Percentiles rank a stretch among this genome's conserved stretches.
phyloP scores from a whole-genome alignment of 495 filamentous ascomycete species.

The Aspergillus egyptiacus region DNA sequence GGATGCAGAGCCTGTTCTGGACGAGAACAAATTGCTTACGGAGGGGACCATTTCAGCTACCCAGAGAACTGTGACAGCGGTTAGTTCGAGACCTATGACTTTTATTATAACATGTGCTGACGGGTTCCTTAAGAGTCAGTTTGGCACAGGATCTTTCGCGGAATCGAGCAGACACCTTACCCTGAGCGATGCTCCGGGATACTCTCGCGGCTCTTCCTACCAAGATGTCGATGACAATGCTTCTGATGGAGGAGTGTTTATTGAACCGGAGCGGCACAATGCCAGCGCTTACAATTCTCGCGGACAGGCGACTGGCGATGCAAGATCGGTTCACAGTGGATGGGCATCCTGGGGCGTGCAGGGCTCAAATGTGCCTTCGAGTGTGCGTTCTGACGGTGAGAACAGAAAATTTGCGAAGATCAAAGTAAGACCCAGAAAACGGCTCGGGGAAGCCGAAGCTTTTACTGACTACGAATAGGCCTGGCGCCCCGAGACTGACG shows the following conservation, averaged over 20 bases:
- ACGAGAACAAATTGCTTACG: slow-evolving; percentile 16
- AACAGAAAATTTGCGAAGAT: slow-evolving; percentile 18
- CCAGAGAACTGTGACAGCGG: not conserved
- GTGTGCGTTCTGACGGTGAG: not conserved
- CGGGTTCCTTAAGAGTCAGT: slow-evolving; percentile 5
- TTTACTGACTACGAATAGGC: slow-evolving; percentile 10
- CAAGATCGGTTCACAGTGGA: slow-evolving; percentile 9
- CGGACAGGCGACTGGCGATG: slow-evolving; percentile 7
- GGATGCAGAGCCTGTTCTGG: slow-evolving; percentile 20
- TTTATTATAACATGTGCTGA: not conserved
- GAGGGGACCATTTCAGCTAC: slow-evolving; percentile 9
- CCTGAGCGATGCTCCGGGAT: not conserved
- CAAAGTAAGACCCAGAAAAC: slow-evolving; percentile 4
- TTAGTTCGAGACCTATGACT: not conserved
- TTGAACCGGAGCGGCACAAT: slow-evolving; percentile 9
- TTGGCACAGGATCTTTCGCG: not conserved
- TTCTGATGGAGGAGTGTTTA: slow-evolving; percentile 18
- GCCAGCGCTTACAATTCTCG: slow-evolving; percentile 15
- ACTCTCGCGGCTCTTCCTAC: not conserved
- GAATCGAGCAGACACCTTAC: slow-evolving; percentile 3
- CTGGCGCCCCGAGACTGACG: slow-evolving; percentile 5
- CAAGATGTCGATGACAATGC: slow-evolving; percentile 8
- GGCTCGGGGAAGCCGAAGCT: not conserved
- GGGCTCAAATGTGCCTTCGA: not conserved
- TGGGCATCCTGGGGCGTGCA: slow-evolving; percentile 11